phyloP scores from a whole-genome alignment of 208 protist species.

The Trypanosoma caninum region DNA sequence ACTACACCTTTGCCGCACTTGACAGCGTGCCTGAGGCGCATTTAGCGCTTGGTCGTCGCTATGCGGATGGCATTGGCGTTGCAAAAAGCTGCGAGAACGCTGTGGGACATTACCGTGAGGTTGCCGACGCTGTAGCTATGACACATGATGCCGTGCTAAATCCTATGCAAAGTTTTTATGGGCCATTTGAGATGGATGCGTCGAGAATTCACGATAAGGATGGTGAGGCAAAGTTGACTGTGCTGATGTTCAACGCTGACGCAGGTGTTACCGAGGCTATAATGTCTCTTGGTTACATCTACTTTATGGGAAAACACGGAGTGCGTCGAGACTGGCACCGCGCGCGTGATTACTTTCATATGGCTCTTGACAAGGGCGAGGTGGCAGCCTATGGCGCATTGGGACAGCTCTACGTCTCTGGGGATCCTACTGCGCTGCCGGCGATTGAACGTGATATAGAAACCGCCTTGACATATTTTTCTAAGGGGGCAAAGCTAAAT shows the following conservation, averaged over 20 bases:
- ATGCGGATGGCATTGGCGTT: slow-evolving; percentile 58
- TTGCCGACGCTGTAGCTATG: slow-evolving; percentile 68
- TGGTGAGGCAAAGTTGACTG: slow-evolving; percentile 23
- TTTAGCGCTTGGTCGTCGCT: slow-evolving; percentile 76
- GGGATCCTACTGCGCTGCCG: slow-evolving; percentile 31
- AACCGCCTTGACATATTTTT: slow-evolving; percentile 61
- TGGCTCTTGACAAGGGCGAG: slow-evolving; percentile 33
- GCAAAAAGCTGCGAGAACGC: slow-evolving; percentile 49
- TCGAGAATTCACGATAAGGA: neutral
- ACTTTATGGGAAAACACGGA: slow-evolving; percentile 48
- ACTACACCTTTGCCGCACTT: slow-evolving; percentile 81
- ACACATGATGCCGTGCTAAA: slow-evolving; percentile 43
- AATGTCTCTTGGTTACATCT: slow-evolving; percentile 55
- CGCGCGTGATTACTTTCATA: slow-evolving; percentile 40
- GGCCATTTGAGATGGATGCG: neutral
- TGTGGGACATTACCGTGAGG: slow-evolving; percentile 58
- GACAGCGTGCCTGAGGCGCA: slow-evolving; percentile 66
- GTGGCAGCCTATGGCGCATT: slow-evolving; percentile 45
- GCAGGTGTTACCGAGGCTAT: slow-evolving; percentile 35
- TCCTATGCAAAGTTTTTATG: neutral
- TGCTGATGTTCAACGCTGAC: slow-evolving; percentile 60
- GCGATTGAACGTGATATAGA: slow-evolving; percentile 47
- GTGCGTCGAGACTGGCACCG: slow-evolving; percentile 37
- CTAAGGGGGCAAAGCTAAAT: slow-evolving; percentile 29
- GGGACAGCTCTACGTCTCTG: slow-evolving; percentile 67